Percentiles rank a stretch among this genome's conserved stretches.
phyloP scores from a whole-genome alignment of 176 grass and related monocot species.

The Poa pratensis region DNA sequence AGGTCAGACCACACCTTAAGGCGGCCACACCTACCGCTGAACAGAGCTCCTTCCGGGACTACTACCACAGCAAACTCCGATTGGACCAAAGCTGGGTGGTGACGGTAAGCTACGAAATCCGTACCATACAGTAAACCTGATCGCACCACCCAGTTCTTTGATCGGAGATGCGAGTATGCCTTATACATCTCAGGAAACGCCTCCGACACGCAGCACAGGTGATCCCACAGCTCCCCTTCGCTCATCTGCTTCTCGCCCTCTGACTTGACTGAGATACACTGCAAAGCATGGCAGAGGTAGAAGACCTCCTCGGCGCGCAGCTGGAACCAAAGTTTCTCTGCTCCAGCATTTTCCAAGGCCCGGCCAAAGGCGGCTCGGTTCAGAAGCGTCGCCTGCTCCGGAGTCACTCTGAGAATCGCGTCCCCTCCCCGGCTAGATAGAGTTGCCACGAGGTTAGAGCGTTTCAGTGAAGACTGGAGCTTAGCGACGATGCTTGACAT shows the following conservation, averaged over 20 bases:
- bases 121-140: slow-evolving; percentile 58
- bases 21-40: not conserved
- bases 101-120: slow-evolving; percentile 70
- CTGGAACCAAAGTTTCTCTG: slow-evolving; percentile 48
- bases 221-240: slow-evolving; percentile 50
- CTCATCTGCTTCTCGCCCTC: not conserved
- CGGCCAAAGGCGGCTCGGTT: slow-evolving; percentile 47
- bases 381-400: slow-evolving; percentile 30
- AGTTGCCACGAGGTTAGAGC: not conserved
- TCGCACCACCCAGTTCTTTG: slow-evolving; percentile 74
- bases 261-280: slow-evolving; percentile 46
- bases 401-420: slow-evolving; percentile 27
- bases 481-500: slow-evolving; percentile 60
- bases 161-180: slow-evolving; percentile 60
- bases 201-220: slow-evolving; percentile 36
- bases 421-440: not conserved
- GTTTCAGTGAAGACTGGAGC: slow-evolving; percentile 41
- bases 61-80: slow-evolving; percentile 73
- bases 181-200: slow-evolving; percentile 57
- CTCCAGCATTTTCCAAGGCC: slow-evolving; percentile 3
- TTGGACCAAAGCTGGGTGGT: slow-evolving; percentile 68
- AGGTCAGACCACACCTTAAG: slow-evolving; percentile 62
- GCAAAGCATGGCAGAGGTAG: slow-evolving; percentile 52
- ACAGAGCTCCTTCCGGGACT: slow-evolving; percentile 35
- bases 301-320: slow-evolving; percentile 66